These are phyloP conservation scores for Erigeron philadelphicus DNA, from an alignment of 140 eudicot species.

Conservation along the genomic window DNA sequence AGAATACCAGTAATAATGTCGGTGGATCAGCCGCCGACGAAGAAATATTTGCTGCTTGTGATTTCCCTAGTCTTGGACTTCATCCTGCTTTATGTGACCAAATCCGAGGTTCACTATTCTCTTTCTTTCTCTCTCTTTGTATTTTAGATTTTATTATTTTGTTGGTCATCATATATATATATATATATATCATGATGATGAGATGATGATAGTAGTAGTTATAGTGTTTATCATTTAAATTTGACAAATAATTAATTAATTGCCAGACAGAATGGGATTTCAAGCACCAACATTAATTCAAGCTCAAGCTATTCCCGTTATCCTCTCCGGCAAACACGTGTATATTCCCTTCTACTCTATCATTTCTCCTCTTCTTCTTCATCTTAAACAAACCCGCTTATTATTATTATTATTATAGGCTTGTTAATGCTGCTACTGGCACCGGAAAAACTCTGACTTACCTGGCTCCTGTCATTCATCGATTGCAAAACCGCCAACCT, in stretches of 20 bases:
- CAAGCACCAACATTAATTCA: conserved; percentile 75
- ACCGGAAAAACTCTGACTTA: conserved; percentile 88
- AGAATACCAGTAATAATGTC: not conserved
- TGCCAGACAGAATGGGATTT: conserved; percentile 63
- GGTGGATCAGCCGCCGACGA: not conserved
- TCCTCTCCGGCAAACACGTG: conserved; percentile 87
- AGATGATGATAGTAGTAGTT: no score
- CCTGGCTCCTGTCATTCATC: conserved; percentile 83
- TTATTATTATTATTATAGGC: conserved; percentile 37
- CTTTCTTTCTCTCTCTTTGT: not conserved
- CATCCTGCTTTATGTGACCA: conserved; percentile 60
- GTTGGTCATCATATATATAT: not conserved
- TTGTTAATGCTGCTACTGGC: conserved; percentile 92
- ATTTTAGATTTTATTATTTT: no score
- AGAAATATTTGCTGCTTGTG: conserved; percentile 66
- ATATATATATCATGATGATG: not conserved
- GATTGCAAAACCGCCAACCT: conserved; percentile 44
- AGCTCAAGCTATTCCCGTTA: conserved; percentile 86
- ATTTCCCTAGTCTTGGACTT: conserved; percentile 82
- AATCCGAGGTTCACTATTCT: conserved; percentile 45
- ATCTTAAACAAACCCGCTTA: not conserved
- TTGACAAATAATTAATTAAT: no score
- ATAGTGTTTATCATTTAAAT: no score
- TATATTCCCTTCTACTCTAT: conserved; percentile 14
- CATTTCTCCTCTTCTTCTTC: not conserved